Evolutionary conservation across 495 filamentous ascomycete genomes (phyloP).

Genomic region (Penicillium pulvis): DNA sequence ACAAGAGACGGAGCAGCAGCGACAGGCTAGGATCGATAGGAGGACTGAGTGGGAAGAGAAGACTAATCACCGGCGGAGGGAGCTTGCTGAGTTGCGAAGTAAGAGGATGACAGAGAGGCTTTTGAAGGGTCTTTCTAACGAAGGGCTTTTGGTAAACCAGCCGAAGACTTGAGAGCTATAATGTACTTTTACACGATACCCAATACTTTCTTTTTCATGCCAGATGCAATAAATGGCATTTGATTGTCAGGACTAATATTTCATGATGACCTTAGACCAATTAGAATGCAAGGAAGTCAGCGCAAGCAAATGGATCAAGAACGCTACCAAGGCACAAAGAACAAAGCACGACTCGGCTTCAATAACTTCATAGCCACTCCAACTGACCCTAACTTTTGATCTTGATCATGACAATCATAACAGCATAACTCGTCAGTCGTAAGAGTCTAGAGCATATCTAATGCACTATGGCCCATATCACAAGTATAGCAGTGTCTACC

Average conservation of each 20-base stretch:
- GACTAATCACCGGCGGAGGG: not conserved
- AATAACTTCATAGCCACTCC: conserved; percentile 2
- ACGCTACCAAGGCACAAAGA: not conserved
- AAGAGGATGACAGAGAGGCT: conserved; percentile 5
- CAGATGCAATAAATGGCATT: not conserved
- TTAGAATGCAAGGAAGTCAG: not conserved
- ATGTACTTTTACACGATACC: conserved; percentile 4
- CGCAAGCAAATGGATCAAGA: not conserved
- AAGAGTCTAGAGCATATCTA: not conserved
- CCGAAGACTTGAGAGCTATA: not conserved
- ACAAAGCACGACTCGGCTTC: not conserved
- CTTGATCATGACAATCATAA: conserved; percentile 24
- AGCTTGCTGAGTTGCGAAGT: conserved; percentile 1
- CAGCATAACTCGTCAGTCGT: conserved; percentile 26
- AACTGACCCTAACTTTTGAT: conserved; percentile 15
- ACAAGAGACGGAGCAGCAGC: conserved; percentile 68
- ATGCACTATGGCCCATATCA: not conserved
- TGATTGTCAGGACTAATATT: not conserved
- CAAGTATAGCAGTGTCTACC: not conserved
- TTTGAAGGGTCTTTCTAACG: not conserved
- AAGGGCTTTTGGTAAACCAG: not conserved
- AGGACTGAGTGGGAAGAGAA: conserved; percentile 29
- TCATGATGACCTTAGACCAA: not conserved
- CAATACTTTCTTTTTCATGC: not conserved
- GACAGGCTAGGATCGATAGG: conserved; percentile 53